Percentiles rank a stretch among this genome's conserved stretches.
Conservation (phyloP, 2,329 filamentous ascomycete species). For the Macrophomina phaseolina region DNA sequence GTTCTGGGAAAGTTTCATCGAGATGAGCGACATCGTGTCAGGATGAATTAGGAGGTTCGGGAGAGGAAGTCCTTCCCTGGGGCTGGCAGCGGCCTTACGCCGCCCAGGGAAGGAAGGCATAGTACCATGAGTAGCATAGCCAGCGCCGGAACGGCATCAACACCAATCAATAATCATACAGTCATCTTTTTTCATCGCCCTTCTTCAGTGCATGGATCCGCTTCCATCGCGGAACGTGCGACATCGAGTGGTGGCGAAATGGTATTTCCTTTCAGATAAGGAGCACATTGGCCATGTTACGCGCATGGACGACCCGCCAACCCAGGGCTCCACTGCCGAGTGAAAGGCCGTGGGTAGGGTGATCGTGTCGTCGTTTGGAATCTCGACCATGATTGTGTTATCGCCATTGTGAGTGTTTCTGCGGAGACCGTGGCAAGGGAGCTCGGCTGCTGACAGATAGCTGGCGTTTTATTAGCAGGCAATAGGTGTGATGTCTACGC, state of each 20-base stretch:
- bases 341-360: not conserved
- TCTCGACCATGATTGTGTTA: not conserved
- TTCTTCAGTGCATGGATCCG: too few species aligned
- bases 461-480: not conserved
- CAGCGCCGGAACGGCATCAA: too few species aligned
- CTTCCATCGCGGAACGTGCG: too few species aligned
- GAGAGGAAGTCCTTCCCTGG: too few species aligned
- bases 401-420: not conserved
- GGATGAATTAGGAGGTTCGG: too few species aligned
- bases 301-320: not conserved
- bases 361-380: not conserved
- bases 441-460: not conserved
- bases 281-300: not conserved
- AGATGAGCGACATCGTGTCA: not conserved
- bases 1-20: not conserved
- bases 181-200: too few species aligned
- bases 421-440: not conserved
- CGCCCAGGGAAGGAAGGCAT: too few species aligned
- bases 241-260: not conserved
- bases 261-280: not conserved
- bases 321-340: not conserved
- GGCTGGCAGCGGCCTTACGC: too few species aligned
- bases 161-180: too few species aligned
- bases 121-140: too few species aligned
- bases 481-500: not conserved